phyloP scores from a whole-genome alignment of 805 yeast species.

The Starmerella lactis-condensi region DNA sequence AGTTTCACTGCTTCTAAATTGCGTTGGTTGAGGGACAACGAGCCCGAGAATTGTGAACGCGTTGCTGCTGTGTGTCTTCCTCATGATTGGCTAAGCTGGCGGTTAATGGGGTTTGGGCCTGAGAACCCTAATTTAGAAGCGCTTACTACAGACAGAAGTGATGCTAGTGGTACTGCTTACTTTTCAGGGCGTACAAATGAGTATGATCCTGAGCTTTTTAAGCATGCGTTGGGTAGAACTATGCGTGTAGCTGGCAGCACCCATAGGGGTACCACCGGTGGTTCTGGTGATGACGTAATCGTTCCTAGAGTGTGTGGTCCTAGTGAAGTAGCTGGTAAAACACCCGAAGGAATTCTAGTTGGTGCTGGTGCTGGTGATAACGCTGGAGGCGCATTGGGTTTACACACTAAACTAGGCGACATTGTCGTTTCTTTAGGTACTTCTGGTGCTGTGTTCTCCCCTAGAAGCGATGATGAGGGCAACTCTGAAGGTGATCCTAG shows the following conservation, averaged over 20 bases:
- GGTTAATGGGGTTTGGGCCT: slow-evolving; percentile 17
- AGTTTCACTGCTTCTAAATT: slow-evolving; percentile 17
- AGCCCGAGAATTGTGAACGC: slow-evolving; percentile 13
- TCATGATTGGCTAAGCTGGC: slow-evolving; percentile 19
- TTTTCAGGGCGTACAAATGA: slow-evolving; percentile 13
- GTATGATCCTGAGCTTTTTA: slow-evolving; percentile 14
- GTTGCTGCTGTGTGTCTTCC: slow-evolving; percentile 17
- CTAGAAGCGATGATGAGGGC: slow-evolving; percentile 2
- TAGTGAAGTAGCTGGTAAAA: slow-evolving; percentile 8
- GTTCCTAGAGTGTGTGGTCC: slow-evolving; percentile 15
- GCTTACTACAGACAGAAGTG: slow-evolving; percentile 15
- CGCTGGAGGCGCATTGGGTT: slow-evolving; percentile 18
- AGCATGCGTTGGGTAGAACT: slow-evolving; percentile 14
- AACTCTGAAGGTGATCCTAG: slow-evolving; percentile 13
- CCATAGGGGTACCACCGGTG: background rate
- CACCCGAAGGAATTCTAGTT: slow-evolving; percentile 9
- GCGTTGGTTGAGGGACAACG: slow-evolving; percentile 16
- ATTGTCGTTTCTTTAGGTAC: slow-evolving; percentile 17
- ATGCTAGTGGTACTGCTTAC: slow-evolving; percentile 18
- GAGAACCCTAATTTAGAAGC: slow-evolving; percentile 14
- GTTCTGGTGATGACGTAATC: slow-evolving; percentile 7
- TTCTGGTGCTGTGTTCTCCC: slow-evolving; percentile 16
- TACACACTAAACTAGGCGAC: slow-evolving; percentile 12
- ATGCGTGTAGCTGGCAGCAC: slow-evolving; percentile 13
- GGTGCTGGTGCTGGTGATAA: slow-evolving; percentile 19